Percentiles rank a stretch among this genome's conserved stretches.
Evolutionary conservation across 352 stramenopile genomes (phyloP).

Genomic region (Globisporangium sylvaticum): DNA sequence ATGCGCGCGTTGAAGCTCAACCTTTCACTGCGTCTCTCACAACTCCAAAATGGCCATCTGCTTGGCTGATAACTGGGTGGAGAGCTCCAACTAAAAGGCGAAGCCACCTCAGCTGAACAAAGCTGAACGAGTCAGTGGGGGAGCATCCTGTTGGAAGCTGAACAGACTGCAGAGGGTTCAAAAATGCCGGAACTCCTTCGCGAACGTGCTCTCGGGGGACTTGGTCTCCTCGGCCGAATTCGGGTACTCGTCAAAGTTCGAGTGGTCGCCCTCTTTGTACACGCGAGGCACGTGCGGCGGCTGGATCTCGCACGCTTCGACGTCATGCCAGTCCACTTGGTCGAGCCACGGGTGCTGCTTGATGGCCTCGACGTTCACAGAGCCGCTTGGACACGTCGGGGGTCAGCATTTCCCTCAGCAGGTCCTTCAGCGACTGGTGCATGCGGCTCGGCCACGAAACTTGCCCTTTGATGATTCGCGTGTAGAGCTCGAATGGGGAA

Average conservation of each 20-base stretch:
- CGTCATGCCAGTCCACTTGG: slow-evolving; percentile 58
- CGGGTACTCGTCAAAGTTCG: slow-evolving; percentile 68
- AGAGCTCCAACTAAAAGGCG: too few species aligned
- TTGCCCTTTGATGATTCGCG: slow-evolving; percentile 66
- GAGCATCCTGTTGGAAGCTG: neutral
- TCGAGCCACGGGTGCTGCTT: slow-evolving; percentile 65
- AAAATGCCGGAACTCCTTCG: slow-evolving; percentile 38
- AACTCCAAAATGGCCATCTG: neutral
- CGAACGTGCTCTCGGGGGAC: slow-evolving; percentile 24
- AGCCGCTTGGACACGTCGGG: slow-evolving; percentile 48
- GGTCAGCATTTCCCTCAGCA: slow-evolving; percentile 66
- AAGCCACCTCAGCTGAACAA: neutral
- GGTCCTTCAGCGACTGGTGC: slow-evolving; percentile 38
- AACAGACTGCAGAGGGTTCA: slow-evolving; percentile 13
- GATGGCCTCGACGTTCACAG: slow-evolving; percentile 41
- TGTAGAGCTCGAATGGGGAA: slow-evolving; percentile 84
- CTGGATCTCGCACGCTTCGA: slow-evolving; percentile 38
- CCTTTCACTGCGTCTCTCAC: neutral
- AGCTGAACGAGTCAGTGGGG: neutral
- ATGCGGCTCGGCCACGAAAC: slow-evolving; percentile 53
- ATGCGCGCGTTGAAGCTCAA: neutral
- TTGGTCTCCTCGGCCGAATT: slow-evolving; percentile 46
- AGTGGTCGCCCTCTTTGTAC: slow-evolving; percentile 36
- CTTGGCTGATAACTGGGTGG: neutral
- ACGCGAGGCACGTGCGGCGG: slow-evolving; percentile 46